Base-by-base conservation (phyloP, 768 basidiomycete species). In the Trametes villosa region DNA sequence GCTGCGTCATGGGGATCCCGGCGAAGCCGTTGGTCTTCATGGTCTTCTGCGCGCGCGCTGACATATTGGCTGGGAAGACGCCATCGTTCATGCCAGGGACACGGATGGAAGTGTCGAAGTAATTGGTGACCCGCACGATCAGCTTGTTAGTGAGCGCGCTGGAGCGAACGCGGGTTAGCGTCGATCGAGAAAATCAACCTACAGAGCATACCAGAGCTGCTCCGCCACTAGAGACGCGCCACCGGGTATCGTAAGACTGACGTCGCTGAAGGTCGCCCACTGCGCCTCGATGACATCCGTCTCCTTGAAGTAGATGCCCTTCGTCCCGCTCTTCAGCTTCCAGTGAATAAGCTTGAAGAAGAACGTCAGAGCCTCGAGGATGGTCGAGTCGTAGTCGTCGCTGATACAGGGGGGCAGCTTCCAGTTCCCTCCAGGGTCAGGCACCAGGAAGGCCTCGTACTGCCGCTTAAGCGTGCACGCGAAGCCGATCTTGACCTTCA, bases 281-380 rank as follows among this genome's bases (percentile, higher is more conserved):
- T 98, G 95, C 7, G 90, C 88, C 71, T 99, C 96, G 36, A 99
- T 81, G n/a, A 98, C 87, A 72, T 98, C 96, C 0, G 96, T 97
- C 78, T 99, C 97, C 71, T 96, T 94, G 80, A 98, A 96, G 74
- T 96, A 92, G 48, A 96, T 93, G 20, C 90, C 91, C 72, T 93
- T 94, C 60, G 87, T 83, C 20, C 91, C 93, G 64, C 92, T 91
- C 79, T 96, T 96, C 52, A 99, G 81, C 73, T 98, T 96, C 92
- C 91, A 94, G 65, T 96, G 94, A 22, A 98, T 87, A 34, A 99
- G 80, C 70, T 85, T 89, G 82, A 99, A 99, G 76, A 98, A 96
- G 70, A 88, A 87, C 8, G 86, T 83, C 62, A 98, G 77, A 2
- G 92, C 92, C 63, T 96, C 90, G 58, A 96, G 79, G 56, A 99